Conservation (phyloP, 345 rosid genomes). For the Euclidium syriacum region DNA sequence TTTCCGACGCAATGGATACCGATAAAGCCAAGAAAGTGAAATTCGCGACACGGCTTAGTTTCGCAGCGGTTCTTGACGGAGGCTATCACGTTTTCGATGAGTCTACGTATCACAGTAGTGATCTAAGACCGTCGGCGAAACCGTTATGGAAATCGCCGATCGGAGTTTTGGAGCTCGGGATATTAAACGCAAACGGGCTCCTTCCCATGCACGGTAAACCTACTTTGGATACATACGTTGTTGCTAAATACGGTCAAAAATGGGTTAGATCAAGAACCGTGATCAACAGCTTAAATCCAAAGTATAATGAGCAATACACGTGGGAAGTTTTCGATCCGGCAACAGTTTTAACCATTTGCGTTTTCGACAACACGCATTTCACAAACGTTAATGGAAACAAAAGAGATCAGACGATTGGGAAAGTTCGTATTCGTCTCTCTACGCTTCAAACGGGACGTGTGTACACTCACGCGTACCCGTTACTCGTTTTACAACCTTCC, state of each 20-base stretch:
- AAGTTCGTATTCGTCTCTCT: slow-evolving; percentile 54
- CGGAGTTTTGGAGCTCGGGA: slow-evolving; percentile 50
- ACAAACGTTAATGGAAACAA: neutral
- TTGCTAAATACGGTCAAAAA: slow-evolving; percentile 33
- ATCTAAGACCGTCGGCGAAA: slow-evolving; percentile 40
- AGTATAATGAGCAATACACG: slow-evolving; percentile 34
- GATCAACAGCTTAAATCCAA: slow-evolving; percentile 18
- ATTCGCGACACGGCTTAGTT: slow-evolving; percentile 38
- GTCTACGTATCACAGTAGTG: slow-evolving; percentile 43
- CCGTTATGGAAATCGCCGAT: slow-evolving; percentile 35
- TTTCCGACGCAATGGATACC: slow-evolving; percentile 21
- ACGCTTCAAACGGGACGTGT: slow-evolving; percentile 46
- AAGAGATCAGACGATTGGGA: slow-evolving; percentile 45
- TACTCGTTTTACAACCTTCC: slow-evolving; percentile 34
- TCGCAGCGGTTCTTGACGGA: slow-evolving; percentile 44
- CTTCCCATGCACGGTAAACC: slow-evolving; percentile 31
- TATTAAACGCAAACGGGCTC: slow-evolving; percentile 41
- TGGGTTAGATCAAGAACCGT: slow-evolving; percentile 34
- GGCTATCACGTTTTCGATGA: slow-evolving; percentile 59
- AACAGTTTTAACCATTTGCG: slow-evolving; percentile 31
- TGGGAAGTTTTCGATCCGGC: slow-evolving; percentile 35
- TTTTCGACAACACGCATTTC: slow-evolving; percentile 33
- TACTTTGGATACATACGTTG: slow-evolving; percentile 31
- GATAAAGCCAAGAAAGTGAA: slow-evolving; percentile 32
- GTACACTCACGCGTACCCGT: slow-evolving; percentile 49